Evolutionary conservation across 768 basidiomycete genomes (phyloP).

Genomic region (Naganishia friedmannii): DNA sequence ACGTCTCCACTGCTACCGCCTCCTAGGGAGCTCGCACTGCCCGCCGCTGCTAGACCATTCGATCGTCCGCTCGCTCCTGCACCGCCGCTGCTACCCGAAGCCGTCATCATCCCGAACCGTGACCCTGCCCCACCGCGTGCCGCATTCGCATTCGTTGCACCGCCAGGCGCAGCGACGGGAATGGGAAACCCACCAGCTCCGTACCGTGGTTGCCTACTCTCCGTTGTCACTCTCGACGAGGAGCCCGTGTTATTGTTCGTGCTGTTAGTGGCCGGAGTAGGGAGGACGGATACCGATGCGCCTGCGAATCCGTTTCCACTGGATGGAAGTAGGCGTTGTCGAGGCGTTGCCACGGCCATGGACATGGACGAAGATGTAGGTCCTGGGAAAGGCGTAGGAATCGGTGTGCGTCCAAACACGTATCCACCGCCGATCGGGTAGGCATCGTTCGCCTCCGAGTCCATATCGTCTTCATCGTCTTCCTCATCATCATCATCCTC

Average conservation of each 20-base stretch:
- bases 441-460: conserved; percentile 17
- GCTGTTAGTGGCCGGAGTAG: too few species aligned
- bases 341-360: too few species aligned
- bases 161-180: too few species aligned
- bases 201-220: background rate
- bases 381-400: background rate
- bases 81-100: too few species aligned
- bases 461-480: conserved; percentile 12
- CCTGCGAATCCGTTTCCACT: too few species aligned
- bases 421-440: background rate
- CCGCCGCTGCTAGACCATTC: background rate
- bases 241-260: background rate
- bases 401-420: background rate
- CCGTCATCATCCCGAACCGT: conserved; percentile 26
- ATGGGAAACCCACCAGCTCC: conserved; percentile 3
- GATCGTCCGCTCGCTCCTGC: too few species aligned
- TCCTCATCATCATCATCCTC: conserved; percentile 15
- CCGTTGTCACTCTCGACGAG: background rate
- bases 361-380: background rate
- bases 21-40: background rate
- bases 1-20: background rate
- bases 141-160: background rate
- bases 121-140: conserved; percentile 16
- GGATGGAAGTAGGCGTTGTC: too few species aligned
- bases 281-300: too few species aligned